These are phyloP conservation scores for Chrysanthemum seticuspe DNA, from an alignment of 129 eudicot genomes.

Conservation along the genomic window DNA sequence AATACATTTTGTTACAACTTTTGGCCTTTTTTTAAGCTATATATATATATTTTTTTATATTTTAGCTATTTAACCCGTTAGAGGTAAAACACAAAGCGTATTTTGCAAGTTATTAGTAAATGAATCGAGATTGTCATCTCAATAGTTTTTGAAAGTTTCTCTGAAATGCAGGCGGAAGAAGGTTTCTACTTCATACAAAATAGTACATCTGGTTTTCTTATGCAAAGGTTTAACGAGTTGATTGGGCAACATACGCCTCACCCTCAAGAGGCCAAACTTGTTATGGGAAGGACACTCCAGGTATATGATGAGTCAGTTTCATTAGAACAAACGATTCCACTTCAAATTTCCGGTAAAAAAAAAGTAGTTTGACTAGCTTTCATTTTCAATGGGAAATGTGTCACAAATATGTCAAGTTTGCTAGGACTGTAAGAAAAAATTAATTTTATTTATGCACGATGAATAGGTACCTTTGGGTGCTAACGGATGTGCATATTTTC, in stretches of 20 bases:
- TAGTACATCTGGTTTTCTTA: slow-evolving; percentile 50
- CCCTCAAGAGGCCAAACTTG: slow-evolving; percentile 73
- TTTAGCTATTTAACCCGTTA: neutral
- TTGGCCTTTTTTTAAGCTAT: neutral
- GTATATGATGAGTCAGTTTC: slow-evolving; percentile 31
- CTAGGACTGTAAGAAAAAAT: too few species aligned
- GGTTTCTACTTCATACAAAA: slow-evolving; percentile 77
- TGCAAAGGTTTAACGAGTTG: slow-evolving; percentile 61
- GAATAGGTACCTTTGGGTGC: slow-evolving; percentile 75
- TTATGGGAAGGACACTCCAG: slow-evolving; percentile 88
- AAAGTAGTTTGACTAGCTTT: too few species aligned
- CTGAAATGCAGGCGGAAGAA: slow-evolving; percentile 63
- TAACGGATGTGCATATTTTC: slow-evolving; percentile 85
- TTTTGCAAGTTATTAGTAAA: neutral
- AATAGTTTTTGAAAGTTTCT: neutral
- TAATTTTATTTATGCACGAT: neutral
- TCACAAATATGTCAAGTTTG: too few species aligned
- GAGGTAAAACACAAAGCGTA: neutral
- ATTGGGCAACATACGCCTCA: slow-evolving; percentile 49
- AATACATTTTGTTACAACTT: neutral
- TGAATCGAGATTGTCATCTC: neutral
- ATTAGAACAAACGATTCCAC: neutral
- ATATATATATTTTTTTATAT: neutral
- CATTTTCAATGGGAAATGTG: too few species aligned
- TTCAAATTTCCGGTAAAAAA: too few species aligned